Percentiles rank a stretch among this genome's conserved stretches.
These are phyloP conservation scores for Mycoemilia scoparia DNA, from an alignment of 192 early-diverging fungal species.

Conservation along the genomic window DNA sequence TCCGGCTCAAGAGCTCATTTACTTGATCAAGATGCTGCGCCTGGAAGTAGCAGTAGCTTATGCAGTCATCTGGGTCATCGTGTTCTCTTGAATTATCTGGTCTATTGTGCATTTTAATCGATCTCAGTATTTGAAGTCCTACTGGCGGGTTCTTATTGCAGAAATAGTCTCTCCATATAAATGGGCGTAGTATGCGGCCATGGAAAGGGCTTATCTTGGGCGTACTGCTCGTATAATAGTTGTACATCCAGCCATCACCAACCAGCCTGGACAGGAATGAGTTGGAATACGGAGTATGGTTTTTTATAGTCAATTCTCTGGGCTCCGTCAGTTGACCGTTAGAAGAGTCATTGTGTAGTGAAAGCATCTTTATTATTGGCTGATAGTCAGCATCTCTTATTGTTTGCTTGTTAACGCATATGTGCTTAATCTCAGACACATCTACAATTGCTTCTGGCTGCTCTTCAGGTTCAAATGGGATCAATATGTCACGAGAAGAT, in stretches of 20 bases:
- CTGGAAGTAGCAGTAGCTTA: constrained; percentile 70
- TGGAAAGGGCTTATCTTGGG: constrained; percentile 48
- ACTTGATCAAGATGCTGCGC: constrained; percentile 46
- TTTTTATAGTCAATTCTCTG: not conserved
- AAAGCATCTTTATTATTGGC: too few species aligned
- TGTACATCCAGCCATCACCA: constrained; percentile 34
- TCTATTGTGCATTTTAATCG: constrained; percentile 3
- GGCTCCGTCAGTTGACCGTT: not conserved
- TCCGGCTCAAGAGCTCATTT: constrained; percentile 49
- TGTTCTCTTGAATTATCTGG: too few species aligned
- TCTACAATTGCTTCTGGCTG: too few species aligned
- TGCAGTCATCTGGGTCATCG: too few species aligned
- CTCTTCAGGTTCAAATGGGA: too few species aligned
- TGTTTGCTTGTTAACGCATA: too few species aligned
- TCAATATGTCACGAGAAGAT: too few species aligned
- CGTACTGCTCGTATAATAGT: constrained; percentile 35
- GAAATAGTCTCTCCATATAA: constrained; percentile 58
- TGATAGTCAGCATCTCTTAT: too few species aligned
- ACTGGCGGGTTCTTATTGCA: constrained; percentile 13
- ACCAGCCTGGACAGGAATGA: constrained; percentile 61
- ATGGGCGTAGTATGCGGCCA: constrained; percentile 57
- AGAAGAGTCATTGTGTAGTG: not conserved
- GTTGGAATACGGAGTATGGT: constrained; percentile 38
- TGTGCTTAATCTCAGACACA: too few species aligned
- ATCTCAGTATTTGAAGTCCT: constrained; percentile 8